These are phyloP conservation scores for Malassezia globosa DNA, from an alignment of 1,284 basidiomycete species.

Conservation along the genomic window DNA sequence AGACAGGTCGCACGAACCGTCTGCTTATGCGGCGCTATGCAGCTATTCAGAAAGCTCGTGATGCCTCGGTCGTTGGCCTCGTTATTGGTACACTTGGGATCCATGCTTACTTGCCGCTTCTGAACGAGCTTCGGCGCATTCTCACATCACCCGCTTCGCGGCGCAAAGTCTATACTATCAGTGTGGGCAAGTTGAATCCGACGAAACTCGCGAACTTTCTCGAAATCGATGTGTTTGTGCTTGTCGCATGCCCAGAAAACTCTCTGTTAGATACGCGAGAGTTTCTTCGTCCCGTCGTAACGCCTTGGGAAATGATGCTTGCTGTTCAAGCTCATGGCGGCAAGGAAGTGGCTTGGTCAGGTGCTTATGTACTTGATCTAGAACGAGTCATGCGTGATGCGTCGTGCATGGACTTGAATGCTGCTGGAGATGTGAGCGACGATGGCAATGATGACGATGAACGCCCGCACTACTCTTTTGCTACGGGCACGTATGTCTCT, in stretches of 20 bases:
- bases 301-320: slow-evolving; percentile 80
- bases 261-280: slow-evolving; percentile 74
- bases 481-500: slow-evolving; percentile 75
- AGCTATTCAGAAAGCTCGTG: slow-evolving; percentile 73
- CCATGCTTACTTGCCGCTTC: slow-evolving; percentile 27
- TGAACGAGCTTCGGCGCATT: slow-evolving; percentile 23
- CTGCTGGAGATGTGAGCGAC: slow-evolving; percentile 7
- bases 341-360: slow-evolving; percentile 55
- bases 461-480: slow-evolving; percentile 59
- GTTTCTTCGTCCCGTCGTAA: slow-evolving; percentile 79
- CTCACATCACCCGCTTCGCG: slow-evolving; percentile 58
- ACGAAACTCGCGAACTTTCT: slow-evolving; percentile 91
- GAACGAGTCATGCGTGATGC: slow-evolving; percentile 9
- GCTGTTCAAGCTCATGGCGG: slow-evolving; percentile 54
- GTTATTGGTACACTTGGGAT: slow-evolving; percentile 89
- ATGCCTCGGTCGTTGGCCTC: slow-evolving; percentile 87
- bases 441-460: slow-evolving; percentile 51
- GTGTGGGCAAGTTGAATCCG: slow-evolving; percentile 88
- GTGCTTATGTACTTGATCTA: slow-evolving; percentile 71
- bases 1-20: slow-evolving; percentile 57
- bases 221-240: slow-evolving; percentile 89
- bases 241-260: slow-evolving; percentile 89
- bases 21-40: slow-evolving; percentile 86
- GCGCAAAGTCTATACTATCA: slow-evolving; percentile 65
- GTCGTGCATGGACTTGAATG: slow-evolving; percentile 18